Base-by-base conservation (phyloP, 2,329 filamentous ascomycete species). In the Aspergillus hiratsukae region DNA sequence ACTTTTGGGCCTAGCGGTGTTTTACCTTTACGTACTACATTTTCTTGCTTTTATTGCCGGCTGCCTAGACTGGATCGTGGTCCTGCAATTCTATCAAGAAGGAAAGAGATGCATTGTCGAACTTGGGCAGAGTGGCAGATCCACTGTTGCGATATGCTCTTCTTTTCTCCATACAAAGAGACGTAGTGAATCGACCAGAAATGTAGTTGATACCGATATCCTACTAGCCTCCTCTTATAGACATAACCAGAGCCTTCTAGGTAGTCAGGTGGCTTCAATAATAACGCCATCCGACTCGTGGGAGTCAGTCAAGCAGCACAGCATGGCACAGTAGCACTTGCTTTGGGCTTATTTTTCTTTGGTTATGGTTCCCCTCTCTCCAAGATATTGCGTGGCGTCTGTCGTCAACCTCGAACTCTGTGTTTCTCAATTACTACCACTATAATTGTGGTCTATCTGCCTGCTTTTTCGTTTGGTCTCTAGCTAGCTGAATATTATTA, bases 321-420 rank as follows among this genome's bases (percentile, higher is more conserved):
- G 14, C 61, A 64, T 61, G 60, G 59, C 57, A 60, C 52, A 60
- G 51, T 53, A 27, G 52, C 40, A 52, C 54, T 51, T 57, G 40
- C 58, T 57, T 54, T 52, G 55, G 52, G 14, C n/a, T 17, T 35
- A 35, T 35, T 35, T 17, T 6, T 6, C 17, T 35, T 14, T 40
- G 49, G 45, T 28, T 50, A 45, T 49, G 45, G 40, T 51, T 37
- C 45, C 56, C 58, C 54, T 58, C 55, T 58, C 31, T 35, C 14
- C 31, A 37, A 37, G 10, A 50, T 23, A 64, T 68, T 68, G 66
- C 66, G 66, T 68, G 66, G 65, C 66, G 61, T 49, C 57, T 59
- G 62, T 63, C 61, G 63, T 66, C 65, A 64, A 66, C 57, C 52
- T 61, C 59, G 50, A 50, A 49, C 28, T 40, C 51, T 53, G 25